Evolutionary conservation across 495 filamentous ascomycete species (phyloP).

Genomic region (Penicillium bialowiezense): DNA sequence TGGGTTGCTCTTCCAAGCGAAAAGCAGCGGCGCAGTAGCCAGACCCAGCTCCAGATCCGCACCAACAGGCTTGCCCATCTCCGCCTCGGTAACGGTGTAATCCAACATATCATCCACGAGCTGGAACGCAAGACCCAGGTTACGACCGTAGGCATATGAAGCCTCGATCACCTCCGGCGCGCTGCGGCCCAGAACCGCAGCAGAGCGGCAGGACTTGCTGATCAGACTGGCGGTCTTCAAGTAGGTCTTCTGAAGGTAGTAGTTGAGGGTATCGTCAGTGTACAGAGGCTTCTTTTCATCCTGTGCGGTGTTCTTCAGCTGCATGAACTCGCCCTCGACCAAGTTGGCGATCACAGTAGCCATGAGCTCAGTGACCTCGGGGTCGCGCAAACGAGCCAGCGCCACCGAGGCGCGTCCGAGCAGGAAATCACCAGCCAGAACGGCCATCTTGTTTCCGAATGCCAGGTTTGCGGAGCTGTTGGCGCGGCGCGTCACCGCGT

Average conservation of each 20-base stretch:
- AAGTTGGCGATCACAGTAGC: slow-evolving; percentile 96
- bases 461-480: slow-evolving; percentile 84
- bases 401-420: slow-evolving; percentile 91
- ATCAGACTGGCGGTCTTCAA: slow-evolving; percentile 95
- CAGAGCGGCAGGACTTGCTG: slow-evolving; percentile 88
- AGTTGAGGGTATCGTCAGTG: slow-evolving; percentile 81
- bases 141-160: slow-evolving; percentile 87
- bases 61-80: slow-evolving; percentile 91
- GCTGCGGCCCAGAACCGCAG: slow-evolving; percentile 78
- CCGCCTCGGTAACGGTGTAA: slow-evolving; percentile 79
- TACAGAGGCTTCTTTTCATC: slow-evolving; percentile 80
- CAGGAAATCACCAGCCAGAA: slow-evolving; percentile 92
- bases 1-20: slow-evolving; percentile 88
- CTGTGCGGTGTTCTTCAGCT: slow-evolving; percentile 89
- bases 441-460: slow-evolving; percentile 99
- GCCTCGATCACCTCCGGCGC: slow-evolving; percentile 80
- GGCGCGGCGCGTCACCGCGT: slow-evolving; percentile 77
- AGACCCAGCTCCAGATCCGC: slow-evolving; percentile 92
- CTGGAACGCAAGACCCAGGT: slow-evolving; percentile 93
- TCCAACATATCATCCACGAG: slow-evolving; percentile 98
- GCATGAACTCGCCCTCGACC: slow-evolving; percentile 99
- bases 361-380: slow-evolving; percentile 90
- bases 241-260: slow-evolving; percentile 99
- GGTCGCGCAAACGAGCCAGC: slow-evolving; percentile 81
- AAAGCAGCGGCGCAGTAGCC: slow-evolving; percentile 91